Evolutionary conservation across 352 stramenopile genomes (phyloP).

Genomic region (Globisporangium abappressorium): DNA sequence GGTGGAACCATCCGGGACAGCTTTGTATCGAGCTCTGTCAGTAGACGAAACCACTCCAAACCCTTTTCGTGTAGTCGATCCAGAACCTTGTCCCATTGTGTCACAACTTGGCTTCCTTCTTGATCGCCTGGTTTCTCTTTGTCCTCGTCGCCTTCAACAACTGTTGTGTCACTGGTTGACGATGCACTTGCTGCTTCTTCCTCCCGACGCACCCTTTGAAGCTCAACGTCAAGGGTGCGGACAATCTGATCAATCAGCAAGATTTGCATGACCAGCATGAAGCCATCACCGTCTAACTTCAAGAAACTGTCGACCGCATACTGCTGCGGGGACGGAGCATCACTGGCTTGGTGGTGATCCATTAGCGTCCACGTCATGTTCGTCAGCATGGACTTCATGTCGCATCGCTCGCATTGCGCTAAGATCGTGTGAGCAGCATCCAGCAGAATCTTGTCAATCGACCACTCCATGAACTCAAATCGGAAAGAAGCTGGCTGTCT

Average conservation of each 20-base stretch:
- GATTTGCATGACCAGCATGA: slow-evolving; percentile 79
- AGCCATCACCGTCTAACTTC: slow-evolving; percentile 56
- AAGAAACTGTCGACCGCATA: slow-evolving; percentile 58
- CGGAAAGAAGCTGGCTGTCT: slow-evolving; percentile 59
- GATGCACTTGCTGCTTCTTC: slow-evolving; percentile 20
- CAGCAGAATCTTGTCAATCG: slow-evolving; percentile 62
- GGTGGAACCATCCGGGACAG: slow-evolving; percentile 77
- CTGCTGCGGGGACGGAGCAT: background rate
- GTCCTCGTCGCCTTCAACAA: slow-evolving; percentile 5
- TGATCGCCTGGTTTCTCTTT: slow-evolving; percentile 22
- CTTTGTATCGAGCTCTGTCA: slow-evolving; percentile 81
- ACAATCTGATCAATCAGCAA: slow-evolving; percentile 82
- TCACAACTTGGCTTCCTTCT: slow-evolving; percentile 6
- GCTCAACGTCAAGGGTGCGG: slow-evolving; percentile 48
- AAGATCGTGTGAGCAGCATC: slow-evolving; percentile 70
- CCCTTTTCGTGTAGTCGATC: slow-evolving; percentile 69
- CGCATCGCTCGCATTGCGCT: slow-evolving; percentile 59
- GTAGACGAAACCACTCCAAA: slow-evolving; percentile 77
- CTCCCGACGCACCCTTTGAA: slow-evolving; percentile 38
- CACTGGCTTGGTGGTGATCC: slow-evolving; percentile 28
- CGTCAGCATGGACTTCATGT: slow-evolving; percentile 70
- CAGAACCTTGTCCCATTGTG: slow-evolving; percentile 35
- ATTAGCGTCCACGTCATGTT: slow-evolving; percentile 44
- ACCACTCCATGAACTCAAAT: slow-evolving; percentile 85
- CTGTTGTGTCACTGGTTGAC: background rate